phyloP scores from a whole-genome alignment of 2,329 filamentous ascomycete genomes.

The Juglanconis juglandina region DNA sequence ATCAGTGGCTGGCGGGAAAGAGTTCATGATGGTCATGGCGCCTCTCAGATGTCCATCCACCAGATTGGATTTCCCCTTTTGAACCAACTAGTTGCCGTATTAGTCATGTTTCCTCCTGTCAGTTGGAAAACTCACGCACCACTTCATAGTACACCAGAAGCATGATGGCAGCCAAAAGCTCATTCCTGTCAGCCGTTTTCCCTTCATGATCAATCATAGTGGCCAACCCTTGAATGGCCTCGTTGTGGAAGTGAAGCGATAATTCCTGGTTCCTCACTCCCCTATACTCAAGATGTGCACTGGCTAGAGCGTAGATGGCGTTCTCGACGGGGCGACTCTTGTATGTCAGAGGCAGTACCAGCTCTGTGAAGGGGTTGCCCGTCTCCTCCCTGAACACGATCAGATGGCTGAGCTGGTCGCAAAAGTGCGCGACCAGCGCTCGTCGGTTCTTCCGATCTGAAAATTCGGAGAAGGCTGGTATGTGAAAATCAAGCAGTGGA shows the following conservation, averaged over 20 bases:
- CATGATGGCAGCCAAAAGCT: slow-evolving; percentile 59
- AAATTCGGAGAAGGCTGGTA: slow-evolving; percentile 56
- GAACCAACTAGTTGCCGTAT: slow-evolving; percentile 48
- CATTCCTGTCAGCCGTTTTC: slow-evolving; percentile 44
- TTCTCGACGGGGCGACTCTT: slow-evolving; percentile 65
- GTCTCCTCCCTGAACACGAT: slow-evolving; percentile 62
- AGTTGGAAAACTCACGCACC: slow-evolving; percentile 36
- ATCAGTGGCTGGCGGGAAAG: slow-evolving; percentile 41
- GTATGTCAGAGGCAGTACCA: slow-evolving; percentile 58
- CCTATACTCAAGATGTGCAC: slow-evolving; percentile 74
- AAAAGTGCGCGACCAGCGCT: slow-evolving; percentile 59
- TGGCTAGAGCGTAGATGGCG: slow-evolving; percentile 78
- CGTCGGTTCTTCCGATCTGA: slow-evolving; percentile 52
- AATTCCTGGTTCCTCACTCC: slow-evolving; percentile 51
- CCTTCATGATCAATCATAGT: slow-evolving; percentile 52
- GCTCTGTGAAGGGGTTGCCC: slow-evolving; percentile 61
- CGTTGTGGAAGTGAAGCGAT: slow-evolving; percentile 57
- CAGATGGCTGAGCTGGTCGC: slow-evolving; percentile 61
- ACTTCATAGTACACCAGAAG: slow-evolving; percentile 62
- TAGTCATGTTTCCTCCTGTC: slow-evolving; percentile 12
- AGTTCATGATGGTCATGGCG: slow-evolving; percentile 58
- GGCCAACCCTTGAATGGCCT: slow-evolving; percentile 56
- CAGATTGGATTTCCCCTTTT: slow-evolving; percentile 56
- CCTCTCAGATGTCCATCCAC: slow-evolving; percentile 60
- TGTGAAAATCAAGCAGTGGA: slow-evolving; percentile 47